Evolutionary conservation across 805 yeast genomes (phyloP).

Genomic region (Candida endomychidarum): DNA sequence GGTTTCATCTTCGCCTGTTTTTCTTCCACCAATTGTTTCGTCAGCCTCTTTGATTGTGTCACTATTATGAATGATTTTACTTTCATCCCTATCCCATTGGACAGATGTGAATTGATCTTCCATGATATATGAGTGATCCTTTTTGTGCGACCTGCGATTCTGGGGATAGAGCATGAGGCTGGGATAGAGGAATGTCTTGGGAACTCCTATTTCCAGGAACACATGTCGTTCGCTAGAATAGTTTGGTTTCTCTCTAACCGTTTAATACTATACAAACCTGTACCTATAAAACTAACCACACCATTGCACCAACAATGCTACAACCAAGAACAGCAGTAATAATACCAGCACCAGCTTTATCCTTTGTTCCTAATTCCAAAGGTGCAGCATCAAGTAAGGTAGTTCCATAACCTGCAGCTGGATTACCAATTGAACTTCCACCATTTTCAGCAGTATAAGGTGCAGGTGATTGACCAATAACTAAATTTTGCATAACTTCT

Average conservation of each 20-base stretch:
- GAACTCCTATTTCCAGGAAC: too few relatives aligned
- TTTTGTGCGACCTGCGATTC: not conserved
- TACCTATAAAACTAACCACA: constrained; percentile 39
- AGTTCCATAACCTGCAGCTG: constrained; percentile 62
- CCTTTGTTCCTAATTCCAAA: constrained; percentile 47
- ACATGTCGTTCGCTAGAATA: too few relatives aligned
- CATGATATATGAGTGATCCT: constrained; percentile 1
- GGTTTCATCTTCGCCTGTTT: constrained; percentile 15
- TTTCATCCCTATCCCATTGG: constrained; percentile 53
- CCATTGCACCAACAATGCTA: constrained; percentile 40
- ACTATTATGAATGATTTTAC: constrained; percentile 6
- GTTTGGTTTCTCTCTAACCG: too few relatives aligned
- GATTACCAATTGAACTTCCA: constrained; percentile 68
- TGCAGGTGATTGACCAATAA: constrained; percentile 42
- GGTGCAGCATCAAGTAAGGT: constrained; percentile 38
- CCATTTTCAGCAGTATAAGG: constrained; percentile 68
- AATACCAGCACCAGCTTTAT: constrained; percentile 87
- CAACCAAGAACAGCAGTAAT: constrained; percentile 69
- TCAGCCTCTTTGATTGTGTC: not conserved
- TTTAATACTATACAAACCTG: not conserved
- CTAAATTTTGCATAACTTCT: constrained; percentile 56
- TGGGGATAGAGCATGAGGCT: too few relatives aligned
- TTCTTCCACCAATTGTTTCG: not conserved
- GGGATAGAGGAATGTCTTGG: too few relatives aligned
- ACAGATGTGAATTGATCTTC: constrained; percentile 58